Conservation (phyloP, 1,284 basidiomycete genomes). For the Apiotrichum domesticum region DNA sequence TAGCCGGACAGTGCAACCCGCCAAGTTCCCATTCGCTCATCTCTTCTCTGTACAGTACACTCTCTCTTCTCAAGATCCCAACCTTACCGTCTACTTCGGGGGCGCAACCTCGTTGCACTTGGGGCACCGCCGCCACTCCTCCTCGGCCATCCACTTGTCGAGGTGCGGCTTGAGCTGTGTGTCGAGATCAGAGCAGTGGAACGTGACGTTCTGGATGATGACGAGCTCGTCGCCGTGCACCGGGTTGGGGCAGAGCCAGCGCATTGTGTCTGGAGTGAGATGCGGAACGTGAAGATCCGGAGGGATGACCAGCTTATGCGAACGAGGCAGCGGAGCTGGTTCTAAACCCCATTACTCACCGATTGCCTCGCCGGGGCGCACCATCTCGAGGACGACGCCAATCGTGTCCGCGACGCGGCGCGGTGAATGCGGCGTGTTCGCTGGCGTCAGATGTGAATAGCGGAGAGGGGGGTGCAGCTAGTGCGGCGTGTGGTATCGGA, state of each 20-base stretch:
- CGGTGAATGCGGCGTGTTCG: constrained; percentile 92
- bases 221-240: constrained; percentile 62
- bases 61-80: no score
- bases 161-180: constrained; percentile 92
- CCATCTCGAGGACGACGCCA: constrained; percentile 90
- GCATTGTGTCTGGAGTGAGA: constrained; percentile 64
- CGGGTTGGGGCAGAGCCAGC: constrained; percentile 79
- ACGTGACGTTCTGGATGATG: constrained; percentile 76
- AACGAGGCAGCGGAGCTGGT: not conserved
- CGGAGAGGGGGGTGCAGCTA: no score
- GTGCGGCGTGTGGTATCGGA: not conserved
- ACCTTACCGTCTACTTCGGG: constrained; percentile 20
- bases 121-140: constrained; percentile 61
- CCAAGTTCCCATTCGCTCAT: no score
- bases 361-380: constrained; percentile 57
- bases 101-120: constrained; percentile 63
- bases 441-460: constrained; percentile 46
- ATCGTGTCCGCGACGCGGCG: constrained; percentile 84
- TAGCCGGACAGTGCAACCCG: no score
- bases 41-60: no score
- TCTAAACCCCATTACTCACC: constrained; percentile 32
- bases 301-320: no score
- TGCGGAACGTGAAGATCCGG: no score
- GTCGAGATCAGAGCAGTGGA: constrained; percentile 86
- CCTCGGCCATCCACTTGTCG: constrained; percentile 61